Evolutionary conservation across 2,329 filamentous ascomycete species (phyloP), one percentile per base, ranked within the genome.

Genomic region (Gnomoniopsis smithogilvyi): DNA sequence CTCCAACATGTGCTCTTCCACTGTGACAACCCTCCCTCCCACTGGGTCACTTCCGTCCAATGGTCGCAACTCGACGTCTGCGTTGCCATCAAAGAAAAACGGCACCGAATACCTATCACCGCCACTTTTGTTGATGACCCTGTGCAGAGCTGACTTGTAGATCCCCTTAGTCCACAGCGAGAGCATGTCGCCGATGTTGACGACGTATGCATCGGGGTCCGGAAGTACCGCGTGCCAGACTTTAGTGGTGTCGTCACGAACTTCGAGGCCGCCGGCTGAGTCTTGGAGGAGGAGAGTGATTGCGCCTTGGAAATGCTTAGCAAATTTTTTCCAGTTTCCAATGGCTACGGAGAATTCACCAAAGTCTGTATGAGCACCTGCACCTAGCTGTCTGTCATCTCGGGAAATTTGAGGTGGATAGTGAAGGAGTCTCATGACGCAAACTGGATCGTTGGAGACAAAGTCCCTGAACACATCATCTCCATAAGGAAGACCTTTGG

Each of bases 241-340:
- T 10, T 72, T 67, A 17, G 74, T 76, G 19, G 72, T 59, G 17
- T 70, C 68, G 59, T 82, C 74, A 55, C 78, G 74, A 3, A 85
- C 80, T 63, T 85, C 75, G 2, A 85, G 73, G 0, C 80, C 82
- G 33, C 77, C 75, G 15, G 77, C 70, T 2, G 71, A 70, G 59
- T 81, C 80, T 64, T 84, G 81, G 3, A 84, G 73, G 12, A 85
- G 75, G 33, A 85, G 72, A 0, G 82, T 85, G 48, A 85, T 76
- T 50, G 77, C 77, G n/a, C 67, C 61, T 62, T 41, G 8, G 43
- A 14, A 30, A n/a, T 24, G 19, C 14, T 52, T 26, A 14, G 43
- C 22, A n/a, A 53, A 33, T 11, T 36, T 3, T 48, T 36, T 11
- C 8, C 17, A 17, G 22, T n/a, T 41, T 12, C 26, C n/a, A 19